phyloP scores from a whole-genome alignment of 2,329 filamentous ascomycete genomes.

The Penicillium sp. region DNA sequence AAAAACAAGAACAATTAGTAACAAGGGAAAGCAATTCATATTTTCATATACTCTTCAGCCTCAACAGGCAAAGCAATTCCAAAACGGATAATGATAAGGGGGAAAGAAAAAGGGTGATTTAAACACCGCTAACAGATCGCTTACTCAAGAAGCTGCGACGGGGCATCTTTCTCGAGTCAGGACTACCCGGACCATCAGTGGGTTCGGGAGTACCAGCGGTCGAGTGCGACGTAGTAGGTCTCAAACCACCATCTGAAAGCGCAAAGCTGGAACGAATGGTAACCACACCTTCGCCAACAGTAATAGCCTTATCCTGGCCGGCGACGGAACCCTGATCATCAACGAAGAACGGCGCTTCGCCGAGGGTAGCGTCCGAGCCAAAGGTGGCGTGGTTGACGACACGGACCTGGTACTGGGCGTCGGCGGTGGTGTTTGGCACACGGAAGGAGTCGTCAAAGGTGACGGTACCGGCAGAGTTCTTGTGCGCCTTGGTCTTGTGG shows the following conservation, averaged over 20 bases:
- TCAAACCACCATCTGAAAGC: slow-evolving; percentile 46
- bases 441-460: slow-evolving; percentile 71
- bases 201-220: slow-evolving; percentile 26
- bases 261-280: slow-evolving; percentile 72
- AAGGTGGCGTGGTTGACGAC: slow-evolving; percentile 85
- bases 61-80: neutral
- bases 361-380: slow-evolving; percentile 77
- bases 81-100: neutral
- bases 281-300: slow-evolving; percentile 70
- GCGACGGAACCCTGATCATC: slow-evolving; percentile 69
- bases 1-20: neutral
- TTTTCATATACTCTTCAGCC: slow-evolving; percentile 12
- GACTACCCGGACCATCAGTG: slow-evolving; percentile 37
- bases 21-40: slow-evolving; percentile 1
- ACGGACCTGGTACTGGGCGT: slow-evolving; percentile 80
- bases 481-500: slow-evolving; percentile 90
- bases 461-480: slow-evolving; percentile 64
- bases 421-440: slow-evolving; percentile 68
- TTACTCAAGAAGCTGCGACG: slow-evolving; percentile 51
- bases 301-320: slow-evolving; percentile 69
- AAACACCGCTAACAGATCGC: slow-evolving; percentile 40
- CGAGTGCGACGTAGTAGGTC: slow-evolving; percentile 41
- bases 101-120: neutral
- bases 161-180: slow-evolving; percentile 42
- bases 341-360: slow-evolving; percentile 87